Evolutionary conservation across 148 eudicot species (phyloP).

Genomic region (Camellia lanceoleosa): DNA sequence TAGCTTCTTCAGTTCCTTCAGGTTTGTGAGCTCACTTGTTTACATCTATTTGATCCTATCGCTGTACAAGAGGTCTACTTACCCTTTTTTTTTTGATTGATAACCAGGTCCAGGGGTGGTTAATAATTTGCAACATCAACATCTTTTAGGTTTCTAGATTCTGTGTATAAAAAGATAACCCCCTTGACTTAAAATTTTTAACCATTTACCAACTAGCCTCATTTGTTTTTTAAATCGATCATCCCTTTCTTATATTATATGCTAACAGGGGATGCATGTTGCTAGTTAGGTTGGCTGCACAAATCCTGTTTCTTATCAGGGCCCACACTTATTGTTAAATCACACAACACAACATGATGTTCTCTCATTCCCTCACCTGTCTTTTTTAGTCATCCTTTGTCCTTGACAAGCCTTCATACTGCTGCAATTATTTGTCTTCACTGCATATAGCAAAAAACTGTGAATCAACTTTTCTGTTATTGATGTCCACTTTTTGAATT

Average conservation of each 20-base stretch:
- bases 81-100: not conserved
- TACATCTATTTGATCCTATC: not conserved
- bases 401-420: not conserved
- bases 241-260: no score
- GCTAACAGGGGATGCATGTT: not conserved
- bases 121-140: no score
- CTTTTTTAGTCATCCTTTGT: not conserved
- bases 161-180: not conserved
- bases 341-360: not conserved
- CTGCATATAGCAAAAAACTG: not conserved
- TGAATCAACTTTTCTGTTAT: conserved; percentile 1
- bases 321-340: not conserved
- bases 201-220: not conserved
- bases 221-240: no score
- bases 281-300: not conserved
- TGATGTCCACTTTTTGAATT: not conserved
- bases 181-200: not conserved
- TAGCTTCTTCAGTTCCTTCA: conserved; percentile 39
- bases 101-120: no score
- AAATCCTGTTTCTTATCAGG: not conserved
- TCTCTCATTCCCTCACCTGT: not conserved
- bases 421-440: conserved; percentile 1
- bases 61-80: not conserved
- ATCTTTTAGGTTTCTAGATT: not conserved
- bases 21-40: conserved; percentile 18